Evolutionary conservation across 148 eudicot genomes (phyloP).

Genomic region (Camellia granthamiana): DNA sequence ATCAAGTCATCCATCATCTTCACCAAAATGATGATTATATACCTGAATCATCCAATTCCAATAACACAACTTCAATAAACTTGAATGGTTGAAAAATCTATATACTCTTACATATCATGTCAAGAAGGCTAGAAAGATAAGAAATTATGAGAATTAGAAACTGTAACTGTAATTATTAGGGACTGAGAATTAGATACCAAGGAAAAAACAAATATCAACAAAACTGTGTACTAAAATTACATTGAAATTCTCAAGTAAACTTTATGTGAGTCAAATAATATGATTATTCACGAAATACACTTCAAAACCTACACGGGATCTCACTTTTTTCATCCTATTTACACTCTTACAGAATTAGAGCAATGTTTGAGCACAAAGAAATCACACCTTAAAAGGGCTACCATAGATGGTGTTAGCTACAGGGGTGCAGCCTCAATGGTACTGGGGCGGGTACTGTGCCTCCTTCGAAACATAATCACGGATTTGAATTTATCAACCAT

Average conservation of each 20-base stretch:
- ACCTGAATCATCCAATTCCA: too few relatives aligned
- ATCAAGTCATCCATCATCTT: too few relatives aligned
- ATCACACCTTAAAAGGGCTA: slow-evolving; percentile 12
- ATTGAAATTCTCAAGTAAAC: neutral
- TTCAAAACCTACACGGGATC: slow-evolving; percentile 6
- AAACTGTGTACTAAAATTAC: too few relatives aligned
- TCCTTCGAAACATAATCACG: slow-evolving; percentile 19
- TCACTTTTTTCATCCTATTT: neutral
- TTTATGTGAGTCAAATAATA: neutral
- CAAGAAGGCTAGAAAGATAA: too few relatives aligned
- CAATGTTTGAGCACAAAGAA: slow-evolving; percentile 1
- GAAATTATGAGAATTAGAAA: too few relatives aligned
- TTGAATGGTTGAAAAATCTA: too few relatives aligned
- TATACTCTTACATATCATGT: too few relatives aligned
- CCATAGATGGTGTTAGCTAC: slow-evolving; percentile 14
- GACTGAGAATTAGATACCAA: too few relatives aligned
- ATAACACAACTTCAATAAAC: too few relatives aligned
- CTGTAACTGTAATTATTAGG: too few relatives aligned
- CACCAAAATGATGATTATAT: too few relatives aligned
- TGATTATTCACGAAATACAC: neutral
- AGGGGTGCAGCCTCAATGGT: slow-evolving; percentile 50
- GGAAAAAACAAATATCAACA: too few relatives aligned
- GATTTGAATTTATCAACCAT: slow-evolving; percentile 37
- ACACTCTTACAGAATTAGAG: slow-evolving; percentile 1
- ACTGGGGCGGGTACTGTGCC: slow-evolving; percentile 23